These are phyloP conservation scores for Linanthus parryae DNA, from an alignment of 148 eudicot genomes.

Conservation along the genomic window DNA sequence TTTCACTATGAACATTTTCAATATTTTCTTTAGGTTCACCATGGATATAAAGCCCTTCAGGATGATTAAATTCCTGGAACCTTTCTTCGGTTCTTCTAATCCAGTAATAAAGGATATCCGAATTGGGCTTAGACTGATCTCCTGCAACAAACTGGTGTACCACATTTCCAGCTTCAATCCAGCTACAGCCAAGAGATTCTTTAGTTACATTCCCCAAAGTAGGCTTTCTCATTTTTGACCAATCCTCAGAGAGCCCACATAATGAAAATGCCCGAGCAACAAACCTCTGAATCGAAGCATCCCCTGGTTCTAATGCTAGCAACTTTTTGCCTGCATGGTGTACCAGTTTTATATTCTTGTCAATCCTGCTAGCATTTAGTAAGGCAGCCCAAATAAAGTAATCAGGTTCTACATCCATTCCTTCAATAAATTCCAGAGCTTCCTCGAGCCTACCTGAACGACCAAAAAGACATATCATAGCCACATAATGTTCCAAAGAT, in stretches of 20 bases:
- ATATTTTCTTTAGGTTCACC: conserved; percentile 64
- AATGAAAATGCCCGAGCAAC: conserved; percentile 31
- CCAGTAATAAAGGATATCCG: conserved; percentile 33
- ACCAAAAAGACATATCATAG: conserved; percentile 67
- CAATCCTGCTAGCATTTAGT: conserved; percentile 51
- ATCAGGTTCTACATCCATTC: conserved; percentile 54
- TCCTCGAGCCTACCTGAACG: conserved; percentile 73
- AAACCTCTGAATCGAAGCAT: conserved; percentile 26
- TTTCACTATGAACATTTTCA: conserved; percentile 72
- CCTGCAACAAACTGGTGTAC: conserved; percentile 51
- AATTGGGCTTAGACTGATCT: conserved; percentile 29
- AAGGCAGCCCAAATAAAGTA: conserved; percentile 55
- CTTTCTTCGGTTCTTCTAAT: conserved; percentile 31
- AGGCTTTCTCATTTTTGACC: conserved; percentile 19
- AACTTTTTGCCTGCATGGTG: conserved; percentile 51
- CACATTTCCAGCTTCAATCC: conserved; percentile 44
- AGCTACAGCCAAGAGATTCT: conserved; percentile 41
- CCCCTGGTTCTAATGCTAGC: conserved; percentile 55
- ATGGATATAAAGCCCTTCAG: conserved; percentile 18
- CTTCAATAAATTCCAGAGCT: conserved; percentile 46
- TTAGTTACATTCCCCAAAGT: conserved; percentile 19
- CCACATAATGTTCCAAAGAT: conserved; percentile 52
- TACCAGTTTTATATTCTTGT: conserved; percentile 38
- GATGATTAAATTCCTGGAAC: conserved; percentile 19
- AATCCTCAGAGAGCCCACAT: conserved; percentile 31